Evolutionary conservation across 306 rosid genomes (phyloP).

Genomic region (Oemleria cerasiformis): DNA sequence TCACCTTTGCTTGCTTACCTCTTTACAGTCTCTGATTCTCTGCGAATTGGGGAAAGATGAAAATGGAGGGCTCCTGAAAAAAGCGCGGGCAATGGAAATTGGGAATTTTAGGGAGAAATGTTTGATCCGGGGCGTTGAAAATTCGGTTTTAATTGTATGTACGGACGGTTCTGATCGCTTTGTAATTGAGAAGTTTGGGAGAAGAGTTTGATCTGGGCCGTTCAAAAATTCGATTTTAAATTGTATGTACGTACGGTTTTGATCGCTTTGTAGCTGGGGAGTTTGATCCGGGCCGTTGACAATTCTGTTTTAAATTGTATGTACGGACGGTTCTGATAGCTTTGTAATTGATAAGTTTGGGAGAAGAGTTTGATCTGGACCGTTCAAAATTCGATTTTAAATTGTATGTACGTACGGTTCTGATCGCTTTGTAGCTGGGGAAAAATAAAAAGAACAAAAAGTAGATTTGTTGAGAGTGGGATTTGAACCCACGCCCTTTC

Average conservation of each 20-base stretch:
- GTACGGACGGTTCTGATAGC: not conserved
- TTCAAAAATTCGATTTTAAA: conserved; percentile 6
- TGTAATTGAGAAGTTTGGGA: not conserved
- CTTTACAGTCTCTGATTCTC: not conserved
- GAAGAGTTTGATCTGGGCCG: not conserved
- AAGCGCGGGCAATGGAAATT: conserved; percentile 13
- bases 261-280: not conserved
- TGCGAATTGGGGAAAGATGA: not conserved
- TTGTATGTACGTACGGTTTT: not conserved
- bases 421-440: not conserved
- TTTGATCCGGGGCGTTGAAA: not conserved
- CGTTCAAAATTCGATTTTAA: conserved; percentile 12
- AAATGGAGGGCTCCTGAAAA: not conserved
- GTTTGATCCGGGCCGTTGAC: not conserved
- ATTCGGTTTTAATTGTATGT: not conserved
- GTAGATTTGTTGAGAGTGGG: conserved; percentile 24
- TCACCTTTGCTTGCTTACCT: not conserved
- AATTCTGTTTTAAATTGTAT: not conserved
- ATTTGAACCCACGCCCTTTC: conserved; percentile 49
- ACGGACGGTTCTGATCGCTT: not conserved
- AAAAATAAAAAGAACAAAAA: not conserved
- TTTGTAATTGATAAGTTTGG: not conserved
- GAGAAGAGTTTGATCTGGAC: not conserved
- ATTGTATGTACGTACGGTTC: not conserved
- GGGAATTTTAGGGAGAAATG: not conserved